These are phyloP conservation scores for Hygrophorus russula DNA, from an alignment of 768 basidiomycete genomes.

Conservation along the genomic window DNA sequence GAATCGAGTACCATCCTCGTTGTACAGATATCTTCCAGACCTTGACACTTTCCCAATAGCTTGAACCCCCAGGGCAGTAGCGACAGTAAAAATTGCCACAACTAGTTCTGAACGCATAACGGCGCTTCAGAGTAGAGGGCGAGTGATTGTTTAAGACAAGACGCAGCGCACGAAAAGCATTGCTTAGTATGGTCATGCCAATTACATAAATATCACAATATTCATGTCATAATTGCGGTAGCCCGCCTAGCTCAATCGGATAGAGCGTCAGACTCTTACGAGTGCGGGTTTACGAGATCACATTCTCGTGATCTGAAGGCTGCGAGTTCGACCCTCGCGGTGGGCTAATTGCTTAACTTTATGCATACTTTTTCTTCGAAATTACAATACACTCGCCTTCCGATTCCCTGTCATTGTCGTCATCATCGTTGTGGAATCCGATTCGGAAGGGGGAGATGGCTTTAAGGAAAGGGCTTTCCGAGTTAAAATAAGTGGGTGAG, in stretches of 20 bases:
- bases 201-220: no score
- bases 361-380: not conserved
- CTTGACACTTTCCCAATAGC: slow-evolving; percentile 64
- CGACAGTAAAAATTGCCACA: slow-evolving; percentile 20
- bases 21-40: slow-evolving; percentile 73
- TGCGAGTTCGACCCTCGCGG: slow-evolving; percentile 82
- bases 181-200: no score
- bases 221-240: not conserved
- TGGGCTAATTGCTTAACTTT: slow-evolving; percentile 33
- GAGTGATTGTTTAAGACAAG: no score
- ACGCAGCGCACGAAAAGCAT: no score
- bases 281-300: not conserved
- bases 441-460: slow-evolving; percentile 57
- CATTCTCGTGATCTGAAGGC: slow-evolving; percentile 49
- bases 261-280: slow-evolving; percentile 47
- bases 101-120: slow-evolving; percentile 19
- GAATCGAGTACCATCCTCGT: slow-evolving; percentile 63
- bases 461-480: slow-evolving; percentile 80
- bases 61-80: slow-evolving; percentile 37
- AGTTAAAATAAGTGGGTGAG: slow-evolving; percentile 45
- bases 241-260: slow-evolving; percentile 59
- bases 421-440: slow-evolving; percentile 28
- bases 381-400: no score
- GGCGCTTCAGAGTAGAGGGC: not conserved
- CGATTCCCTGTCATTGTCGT: no score